Evolutionary conservation across 768 basidiomycete species (phyloP).

Genomic region (Russula abietina): DNA sequence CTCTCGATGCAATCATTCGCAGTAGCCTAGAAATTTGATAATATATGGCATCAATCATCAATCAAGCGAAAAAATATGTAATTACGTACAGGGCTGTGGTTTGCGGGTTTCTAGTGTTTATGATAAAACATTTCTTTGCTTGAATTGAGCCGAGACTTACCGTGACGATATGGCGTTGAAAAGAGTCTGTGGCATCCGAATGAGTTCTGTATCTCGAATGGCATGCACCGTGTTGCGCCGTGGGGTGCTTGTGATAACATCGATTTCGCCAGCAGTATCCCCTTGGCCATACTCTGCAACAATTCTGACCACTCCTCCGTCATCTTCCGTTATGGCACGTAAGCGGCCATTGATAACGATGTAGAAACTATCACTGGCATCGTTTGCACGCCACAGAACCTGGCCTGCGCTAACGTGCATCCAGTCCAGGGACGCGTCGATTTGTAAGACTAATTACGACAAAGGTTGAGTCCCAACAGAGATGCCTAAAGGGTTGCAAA

Average conservation of each 20-base stretch:
- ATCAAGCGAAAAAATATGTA: conserved; percentile 26
- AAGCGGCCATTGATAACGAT: conserved; percentile 97
- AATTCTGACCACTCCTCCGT: conserved; percentile 71
- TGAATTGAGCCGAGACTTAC: conserved; percentile 34
- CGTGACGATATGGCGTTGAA: conserved; percentile 95
- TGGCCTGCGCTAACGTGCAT: conserved; percentile 95
- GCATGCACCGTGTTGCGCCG: conserved; percentile 92
- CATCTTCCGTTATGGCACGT: conserved; percentile 78
- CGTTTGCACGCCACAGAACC: conserved; percentile 88
- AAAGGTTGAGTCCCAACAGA: background rate
- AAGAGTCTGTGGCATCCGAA: conserved; percentile 92
- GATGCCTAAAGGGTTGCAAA: background rate
- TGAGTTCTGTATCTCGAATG: conserved; percentile 95
- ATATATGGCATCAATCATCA: background rate
- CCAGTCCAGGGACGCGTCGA: conserved; percentile 97
- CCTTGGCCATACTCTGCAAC: conserved; percentile 95
- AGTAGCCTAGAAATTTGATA: conserved; percentile 45
- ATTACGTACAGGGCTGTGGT: conserved; percentile 69
- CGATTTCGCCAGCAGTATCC: conserved; percentile 94
- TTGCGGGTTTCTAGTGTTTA: conserved; percentile 60
- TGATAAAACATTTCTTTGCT: conserved; percentile 12
- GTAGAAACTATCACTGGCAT: conserved; percentile 91
- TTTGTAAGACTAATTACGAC: conserved; percentile 69
- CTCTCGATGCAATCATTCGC: conserved; percentile 87
- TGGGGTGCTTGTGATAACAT: conserved; percentile 88